Conservation (phyloP, 768 basidiomycete species). For the Amanita pallidorosea region DNA sequence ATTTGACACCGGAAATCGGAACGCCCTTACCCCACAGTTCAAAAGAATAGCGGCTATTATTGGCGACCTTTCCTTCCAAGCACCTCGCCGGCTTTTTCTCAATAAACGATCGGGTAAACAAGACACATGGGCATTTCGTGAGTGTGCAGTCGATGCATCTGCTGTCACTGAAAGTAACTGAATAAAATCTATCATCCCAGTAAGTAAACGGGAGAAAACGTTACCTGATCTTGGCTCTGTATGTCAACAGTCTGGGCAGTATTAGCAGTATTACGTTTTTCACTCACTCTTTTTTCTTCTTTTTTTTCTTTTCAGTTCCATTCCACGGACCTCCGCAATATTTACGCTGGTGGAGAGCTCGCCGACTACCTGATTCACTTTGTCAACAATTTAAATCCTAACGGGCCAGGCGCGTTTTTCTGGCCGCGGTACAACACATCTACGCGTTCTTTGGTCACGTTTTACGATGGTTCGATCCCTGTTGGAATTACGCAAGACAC, state of each 20-base stretch:
- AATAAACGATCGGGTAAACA: constrained; percentile 24
- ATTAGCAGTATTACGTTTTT: constrained; percentile 10
- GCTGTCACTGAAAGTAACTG: neutral
- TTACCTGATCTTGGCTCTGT: constrained; percentile 13
- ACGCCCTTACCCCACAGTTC: constrained; percentile 35
- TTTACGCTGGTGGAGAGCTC: constrained; percentile 26
- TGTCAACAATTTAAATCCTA: constrained; percentile 26
- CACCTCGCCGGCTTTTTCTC: constrained; percentile 36
- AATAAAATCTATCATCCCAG: constrained; percentile 7
- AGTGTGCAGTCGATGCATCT: constrained; percentile 6
- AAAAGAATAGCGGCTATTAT: constrained; percentile 40
- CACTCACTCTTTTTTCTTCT: neutral
- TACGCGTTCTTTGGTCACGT: constrained; percentile 14
- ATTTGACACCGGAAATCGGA: constrained; percentile 33
- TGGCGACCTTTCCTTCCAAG: constrained; percentile 41
- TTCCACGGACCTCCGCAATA: constrained; percentile 22
- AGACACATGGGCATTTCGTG: constrained; percentile 29
- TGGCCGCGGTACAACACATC: constrained; percentile 22
- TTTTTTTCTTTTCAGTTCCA: too few species aligned
- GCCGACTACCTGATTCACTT: constrained; percentile 33
- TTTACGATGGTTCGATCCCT: constrained; percentile 10
- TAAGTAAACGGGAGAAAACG: constrained; percentile 12
- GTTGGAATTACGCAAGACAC: constrained; percentile 17
- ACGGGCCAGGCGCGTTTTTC: constrained; percentile 16
- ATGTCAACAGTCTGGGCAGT: neutral